These are phyloP conservation scores for Mycena indigotica DNA, from an alignment of 768 basidiomycete genomes.

Conservation along the genomic window DNA sequence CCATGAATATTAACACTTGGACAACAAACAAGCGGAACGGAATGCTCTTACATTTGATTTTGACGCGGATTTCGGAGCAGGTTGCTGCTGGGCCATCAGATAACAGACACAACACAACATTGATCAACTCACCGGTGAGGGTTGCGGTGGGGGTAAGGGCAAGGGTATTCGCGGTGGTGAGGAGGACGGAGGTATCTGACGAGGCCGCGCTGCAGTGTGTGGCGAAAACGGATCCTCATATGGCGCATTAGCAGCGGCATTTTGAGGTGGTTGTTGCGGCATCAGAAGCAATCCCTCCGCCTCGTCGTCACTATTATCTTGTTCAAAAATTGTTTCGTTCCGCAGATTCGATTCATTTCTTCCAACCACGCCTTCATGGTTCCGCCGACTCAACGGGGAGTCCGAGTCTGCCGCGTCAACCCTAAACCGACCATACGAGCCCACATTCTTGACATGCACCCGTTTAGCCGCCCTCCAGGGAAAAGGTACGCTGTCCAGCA, in stretches of 20 bases:
- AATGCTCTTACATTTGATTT: background rate
- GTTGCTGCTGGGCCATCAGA: too few species aligned
- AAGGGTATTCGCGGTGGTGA: conserved; percentile 11
- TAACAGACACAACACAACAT: background rate
- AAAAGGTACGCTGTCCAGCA: conserved; percentile 8
- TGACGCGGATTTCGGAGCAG: background rate
- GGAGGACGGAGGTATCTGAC: conserved; percentile 11
- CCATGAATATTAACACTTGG: background rate
- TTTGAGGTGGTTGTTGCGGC: conserved; percentile 1
- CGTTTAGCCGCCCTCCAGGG: conserved; percentile 16
- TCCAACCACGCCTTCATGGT: conserved; percentile 7
- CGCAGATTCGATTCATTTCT: conserved; percentile 9
- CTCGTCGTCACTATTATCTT: conserved; percentile 12
- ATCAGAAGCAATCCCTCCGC: conserved; percentile 16
- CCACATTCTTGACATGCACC: conserved; percentile 16
- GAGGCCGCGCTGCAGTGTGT: background rate
- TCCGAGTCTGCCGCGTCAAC: conserved; percentile 20
- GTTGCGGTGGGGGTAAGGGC: conserved; percentile 8
- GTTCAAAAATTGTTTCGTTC: conserved; percentile 19
- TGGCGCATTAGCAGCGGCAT: background rate
- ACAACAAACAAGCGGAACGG: background rate
- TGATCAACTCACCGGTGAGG: background rate
- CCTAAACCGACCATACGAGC: conserved; percentile 10
- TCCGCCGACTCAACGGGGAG: conserved; percentile 17
- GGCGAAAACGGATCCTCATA: background rate